These are phyloP conservation scores for Tolypocladium endophyticum DNA, from an alignment of 2,329 filamentous ascomycete genomes.

Conservation along the genomic window DNA sequence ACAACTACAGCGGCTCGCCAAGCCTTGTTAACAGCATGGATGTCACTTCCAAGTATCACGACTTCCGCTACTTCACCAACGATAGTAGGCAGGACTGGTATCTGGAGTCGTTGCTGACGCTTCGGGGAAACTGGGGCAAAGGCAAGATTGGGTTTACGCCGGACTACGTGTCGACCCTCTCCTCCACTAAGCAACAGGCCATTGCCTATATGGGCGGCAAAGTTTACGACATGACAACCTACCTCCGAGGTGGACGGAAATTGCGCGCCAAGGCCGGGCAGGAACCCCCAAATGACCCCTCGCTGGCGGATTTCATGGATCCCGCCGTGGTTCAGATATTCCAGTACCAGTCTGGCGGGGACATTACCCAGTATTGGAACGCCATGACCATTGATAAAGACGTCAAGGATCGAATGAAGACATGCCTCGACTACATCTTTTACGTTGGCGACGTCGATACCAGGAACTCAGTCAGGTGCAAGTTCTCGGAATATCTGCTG, in stretches of 20 bases:
- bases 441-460: constrained; percentile 90
- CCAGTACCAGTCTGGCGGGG: constrained; percentile 60
- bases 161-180: constrained; percentile 64
- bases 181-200: constrained; percentile 41
- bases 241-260: constrained; percentile 63
- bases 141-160: constrained; percentile 78
- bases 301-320: constrained; percentile 73
- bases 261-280: constrained; percentile 47
- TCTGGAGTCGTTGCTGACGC: constrained; percentile 70
- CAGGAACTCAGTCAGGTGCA: constrained; percentile 71
- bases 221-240: constrained; percentile 85
- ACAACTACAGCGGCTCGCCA: constrained; percentile 62
- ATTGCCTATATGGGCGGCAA: constrained; percentile 70
- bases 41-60: constrained; percentile 71
- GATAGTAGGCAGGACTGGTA: constrained; percentile 88
- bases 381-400: constrained; percentile 47
- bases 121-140: constrained; percentile 73
- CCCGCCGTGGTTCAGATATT: constrained; percentile 65
- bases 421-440: constrained; percentile 88
- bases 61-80: constrained; percentile 78
- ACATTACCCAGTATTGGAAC: constrained; percentile 78
- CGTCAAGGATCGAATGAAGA: constrained; percentile 57
- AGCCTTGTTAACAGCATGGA: constrained; percentile 57
- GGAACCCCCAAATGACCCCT: constrained; percentile 29
- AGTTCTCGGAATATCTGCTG: constrained; percentile 83